Base-by-base conservation (phyloP, 352 stramenopile genomes). In the Globisporangium nodosum region DNA sequence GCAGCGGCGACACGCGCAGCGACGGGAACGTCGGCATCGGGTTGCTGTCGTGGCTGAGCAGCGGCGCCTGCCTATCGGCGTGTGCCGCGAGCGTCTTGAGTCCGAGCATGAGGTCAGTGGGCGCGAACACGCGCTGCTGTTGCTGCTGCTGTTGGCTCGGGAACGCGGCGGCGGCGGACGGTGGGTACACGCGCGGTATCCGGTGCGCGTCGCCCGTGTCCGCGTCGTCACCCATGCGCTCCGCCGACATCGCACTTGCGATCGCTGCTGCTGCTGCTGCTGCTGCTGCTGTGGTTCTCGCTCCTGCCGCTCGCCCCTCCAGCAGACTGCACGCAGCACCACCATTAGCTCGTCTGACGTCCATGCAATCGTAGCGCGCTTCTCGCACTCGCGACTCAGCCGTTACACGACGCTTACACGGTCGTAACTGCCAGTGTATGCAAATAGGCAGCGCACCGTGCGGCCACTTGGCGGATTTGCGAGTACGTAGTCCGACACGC, bases 291-390 rank as follows among this genome's bases (percentile, higher is more conserved):
- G 35, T 15, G 11, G 37, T 27, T 12, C 39, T 30, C 20, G 20
- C 47, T 47, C 11, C 51, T 13, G 51, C 31, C 31, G 30, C 40
- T 49, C 47, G 48, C n/a, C 52, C 60, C 49, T 78, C 67, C 46
- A 78, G 67, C 11, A 75, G 63, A 35, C 70, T 66, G 56, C 61
- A 71, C 21, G 61, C 70, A 48, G 75, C 56, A 75, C 54, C 54
- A 75, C 49, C 46, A 62, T 55, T 24, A 77, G 70, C 48, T 77
- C 66, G 39, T 46, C 40, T 35, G 56, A 27, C 24, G 24, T 27
- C 24, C 24, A 27, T 27, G 1, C 24, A 27, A 27, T 27, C 24
- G 24, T 27, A 27, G 24, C 24, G 24, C 24, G 24, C 24, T 27
- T 27, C 24, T 27, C 24, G 24, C 24, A 27, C 24, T 27, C 24